Evolutionary conservation across 805 yeast species (phyloP).

Genomic region (Saccharomycopsis sp.): DNA sequence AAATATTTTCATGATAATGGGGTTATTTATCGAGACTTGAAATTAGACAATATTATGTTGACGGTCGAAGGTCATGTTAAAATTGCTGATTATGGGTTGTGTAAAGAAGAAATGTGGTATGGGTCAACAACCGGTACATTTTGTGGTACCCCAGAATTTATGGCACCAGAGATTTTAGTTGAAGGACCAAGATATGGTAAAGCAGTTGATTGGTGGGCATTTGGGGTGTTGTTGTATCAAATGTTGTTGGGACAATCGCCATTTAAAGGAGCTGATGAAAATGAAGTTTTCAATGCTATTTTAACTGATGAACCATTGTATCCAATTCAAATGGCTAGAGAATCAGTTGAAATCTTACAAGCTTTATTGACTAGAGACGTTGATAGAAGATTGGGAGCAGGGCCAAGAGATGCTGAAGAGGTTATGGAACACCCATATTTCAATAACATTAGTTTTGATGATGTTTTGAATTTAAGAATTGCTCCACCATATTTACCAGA

Average conservation of each 20-base stretch:
- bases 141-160: slow-evolving; percentile 98
- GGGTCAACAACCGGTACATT: slow-evolving; percentile 86
- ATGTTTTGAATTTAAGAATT: slow-evolving; percentile 60
- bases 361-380: slow-evolving; percentile 90
- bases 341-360: slow-evolving; percentile 89
- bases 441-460: slow-evolving; percentile 84
- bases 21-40: slow-evolving; percentile 92
- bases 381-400: slow-evolving; percentile 68
- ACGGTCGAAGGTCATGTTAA: slow-evolving; percentile 92
- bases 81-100: slow-evolving; percentile 94
- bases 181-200: slow-evolving; percentile 91
- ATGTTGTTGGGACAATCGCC: slow-evolving; percentile 97
- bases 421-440: slow-evolving; percentile 95
- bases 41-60: slow-evolving; percentile 86
- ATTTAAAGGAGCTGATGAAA: slow-evolving; percentile 85
- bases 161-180: slow-evolving; percentile 96
- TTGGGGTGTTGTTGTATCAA: slow-evolving; percentile 92
- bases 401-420: slow-evolving; percentile 84
- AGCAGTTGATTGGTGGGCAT: slow-evolving; percentile 99
- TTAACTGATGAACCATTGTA: slow-evolving; percentile 93
- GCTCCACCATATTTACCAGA: slow-evolving; percentile 90
- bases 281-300: slow-evolving; percentile 94
- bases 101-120: slow-evolving; percentile 88
- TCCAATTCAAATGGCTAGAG: slow-evolving; percentile 96
- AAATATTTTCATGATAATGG: slow-evolving; percentile 94